A percentile compares a stretch with the other conserved stretches of the same genome.
phyloP scores from a whole-genome alignment of 2,329 filamentous ascomycete genomes.

The Penicillium sp. region DNA sequence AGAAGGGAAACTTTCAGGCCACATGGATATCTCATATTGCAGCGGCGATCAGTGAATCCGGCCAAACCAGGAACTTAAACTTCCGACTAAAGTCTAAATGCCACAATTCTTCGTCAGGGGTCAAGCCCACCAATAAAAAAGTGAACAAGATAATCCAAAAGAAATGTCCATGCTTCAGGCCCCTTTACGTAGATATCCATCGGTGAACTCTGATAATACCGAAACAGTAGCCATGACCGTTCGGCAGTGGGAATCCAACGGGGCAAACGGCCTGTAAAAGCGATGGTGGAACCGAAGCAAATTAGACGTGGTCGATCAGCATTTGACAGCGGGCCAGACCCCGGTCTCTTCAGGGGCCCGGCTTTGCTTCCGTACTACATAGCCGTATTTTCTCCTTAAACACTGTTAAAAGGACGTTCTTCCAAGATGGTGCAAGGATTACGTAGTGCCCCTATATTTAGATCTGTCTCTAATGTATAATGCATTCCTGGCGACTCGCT shows the following conservation, averaged over 20 bases:
- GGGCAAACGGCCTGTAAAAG: background rate
- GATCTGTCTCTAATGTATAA: background rate
- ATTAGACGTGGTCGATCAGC: constrained; percentile 18
- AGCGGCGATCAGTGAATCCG: background rate
- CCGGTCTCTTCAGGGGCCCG: constrained; percentile 1
- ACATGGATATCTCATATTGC: background rate
- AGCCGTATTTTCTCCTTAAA: background rate
- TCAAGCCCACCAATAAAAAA: background rate
- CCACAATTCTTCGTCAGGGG: background rate
- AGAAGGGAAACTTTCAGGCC: background rate
- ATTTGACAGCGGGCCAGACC: constrained; percentile 15
- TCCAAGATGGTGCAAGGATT: background rate
- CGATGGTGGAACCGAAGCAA: constrained; percentile 12
- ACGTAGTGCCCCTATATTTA: background rate
- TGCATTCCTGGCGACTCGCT: background rate
- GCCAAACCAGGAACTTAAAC: background rate
- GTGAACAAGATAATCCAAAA: background rate
- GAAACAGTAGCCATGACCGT: background rate
- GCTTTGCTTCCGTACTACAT: background rate
- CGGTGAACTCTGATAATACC: background rate
- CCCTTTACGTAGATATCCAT: background rate
- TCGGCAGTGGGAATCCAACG: background rate
- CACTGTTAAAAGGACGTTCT: background rate
- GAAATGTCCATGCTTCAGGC: background rate
- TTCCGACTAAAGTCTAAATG: background rate